These are phyloP conservation scores for Zygosaccharomyces rouxii DNA, from an alignment of 805 yeast species.

Conservation along the genomic window DNA sequence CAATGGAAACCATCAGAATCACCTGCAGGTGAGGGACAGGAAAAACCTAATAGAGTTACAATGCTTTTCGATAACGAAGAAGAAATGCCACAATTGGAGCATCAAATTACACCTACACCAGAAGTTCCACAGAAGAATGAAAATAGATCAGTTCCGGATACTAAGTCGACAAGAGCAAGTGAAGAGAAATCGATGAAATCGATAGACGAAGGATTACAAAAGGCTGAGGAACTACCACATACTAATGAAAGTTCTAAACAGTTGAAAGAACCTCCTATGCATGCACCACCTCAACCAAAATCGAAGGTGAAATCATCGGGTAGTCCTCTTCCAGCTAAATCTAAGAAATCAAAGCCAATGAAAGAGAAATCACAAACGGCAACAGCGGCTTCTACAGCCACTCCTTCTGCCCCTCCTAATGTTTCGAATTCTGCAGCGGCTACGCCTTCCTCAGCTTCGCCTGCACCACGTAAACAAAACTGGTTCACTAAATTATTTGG, in stretches of 20 bases:
- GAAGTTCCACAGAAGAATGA: neutral
- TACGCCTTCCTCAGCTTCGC: neutral
- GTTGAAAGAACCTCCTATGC: neutral
- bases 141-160: neutral
- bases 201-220: slow-evolving; percentile 6
- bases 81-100: slow-evolving; percentile 7
- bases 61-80: slow-evolving; percentile 29
- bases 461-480: slow-evolving; percentile 8
- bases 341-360: neutral
- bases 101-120: neutral
- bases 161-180: neutral
- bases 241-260: neutral
- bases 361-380: neutral
- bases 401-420: too few relatives aligned
- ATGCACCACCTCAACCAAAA: neutral
- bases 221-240: neutral
- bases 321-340: neutral
- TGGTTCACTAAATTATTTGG: slow-evolving; percentile 30
- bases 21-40: slow-evolving; percentile 4
- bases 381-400: neutral
- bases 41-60: slow-evolving; percentile 26
- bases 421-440: neutral
- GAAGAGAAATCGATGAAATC: neutral
- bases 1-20: neutral
- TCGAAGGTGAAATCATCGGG: neutral